Base-by-base conservation (phyloP, 768 basidiomycete species). In the Exsudoporus frostii region DNA sequence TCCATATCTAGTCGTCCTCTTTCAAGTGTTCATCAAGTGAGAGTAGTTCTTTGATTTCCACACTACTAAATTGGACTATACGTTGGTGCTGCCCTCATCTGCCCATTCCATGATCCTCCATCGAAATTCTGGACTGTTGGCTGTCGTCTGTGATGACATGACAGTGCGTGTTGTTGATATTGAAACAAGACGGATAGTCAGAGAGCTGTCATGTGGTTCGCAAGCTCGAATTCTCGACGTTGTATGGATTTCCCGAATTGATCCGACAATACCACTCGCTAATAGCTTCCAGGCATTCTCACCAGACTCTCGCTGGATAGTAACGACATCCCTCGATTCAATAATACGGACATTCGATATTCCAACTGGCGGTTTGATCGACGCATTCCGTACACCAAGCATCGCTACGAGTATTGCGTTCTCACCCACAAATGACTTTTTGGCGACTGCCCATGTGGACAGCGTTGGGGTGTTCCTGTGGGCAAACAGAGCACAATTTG, bases 1-100 rank as follows among this genome's bases (percentile, higher is more conserved):
- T 30, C 48, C 13, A 29, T 40, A 7, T 33, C 27, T 33, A 46
- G 37, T 14, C 24, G 20, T 32, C 6, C 15, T 30, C 44, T 29
- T 36, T 9, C 5, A 47, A 13, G 32, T 48, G 42, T 50, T 53
- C 25, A 52, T 54, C 25, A 14, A 30, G 14, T 14, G 27, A 14
- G 19, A 22, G 5, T 60, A 99, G 95, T 98, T 98, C 74, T 99
- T 98, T 62, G 90, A 98, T 67, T 98, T 99, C 71, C 92, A 96
- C 63, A 85, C 87, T 3, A 83, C 90, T 10, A 83, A 83, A 61
- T 73, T 92, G 53, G 81, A 88, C 54, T 72, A 86, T 48, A 84
- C 84, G 0, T 51, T 93, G 44, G 71, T 82, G 10, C 64, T 97
- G 2, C 78, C 90, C 2, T 85, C 92, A 5, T 74, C 83, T 14